These are phyloP conservation scores for Eucalyptus globulus DNA, from an alignment of 345 rosid species.

Conservation along the genomic window DNA sequence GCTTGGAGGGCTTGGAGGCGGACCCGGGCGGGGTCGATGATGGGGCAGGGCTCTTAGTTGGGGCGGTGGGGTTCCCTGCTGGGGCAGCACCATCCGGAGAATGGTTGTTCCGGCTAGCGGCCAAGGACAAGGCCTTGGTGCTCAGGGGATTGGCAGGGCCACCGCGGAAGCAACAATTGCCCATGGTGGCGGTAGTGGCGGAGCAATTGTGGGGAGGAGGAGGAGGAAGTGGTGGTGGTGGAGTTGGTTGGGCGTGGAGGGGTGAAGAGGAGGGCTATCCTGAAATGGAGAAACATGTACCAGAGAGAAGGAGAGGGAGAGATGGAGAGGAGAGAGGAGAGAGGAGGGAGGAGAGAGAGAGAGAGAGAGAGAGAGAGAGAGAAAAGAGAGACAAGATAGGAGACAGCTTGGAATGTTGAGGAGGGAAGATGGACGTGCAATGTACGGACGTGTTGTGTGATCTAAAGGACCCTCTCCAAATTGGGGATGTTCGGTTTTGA, in stretches of 20 bases:
- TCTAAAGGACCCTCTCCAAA: neutral
- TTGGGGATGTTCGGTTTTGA: neutral
- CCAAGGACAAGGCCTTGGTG: constrained; percentile 1
- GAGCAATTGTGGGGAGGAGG: neutral
- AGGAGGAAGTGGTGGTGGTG: neutral
- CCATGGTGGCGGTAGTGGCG: constrained; percentile 16
- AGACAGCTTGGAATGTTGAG: neutral
- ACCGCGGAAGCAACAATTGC: constrained; percentile 65
- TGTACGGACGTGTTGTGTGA: neutral
- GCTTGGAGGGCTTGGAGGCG: constrained; percentile 16
- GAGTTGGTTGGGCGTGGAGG: neutral
- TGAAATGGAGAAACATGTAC: neutral
- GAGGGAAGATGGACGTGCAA: neutral
- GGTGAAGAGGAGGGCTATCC: neutral
- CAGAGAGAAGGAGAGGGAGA: neutral
- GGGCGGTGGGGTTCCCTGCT: constrained; percentile 2
- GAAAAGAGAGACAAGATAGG: neutral
- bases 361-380: too few relatives aligned
- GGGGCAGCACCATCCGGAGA: neutral
- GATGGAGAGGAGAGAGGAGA: neutral
- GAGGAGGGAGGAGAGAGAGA: too few relatives aligned
- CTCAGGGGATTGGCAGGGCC: constrained; percentile 6
- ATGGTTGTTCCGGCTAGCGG: neutral
- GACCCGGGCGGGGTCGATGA: neutral
- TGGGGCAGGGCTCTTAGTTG: neutral